Evolutionary conservation across 345 rosid species (phyloP).

Genomic region (Melaleuca quinquenervia): DNA sequence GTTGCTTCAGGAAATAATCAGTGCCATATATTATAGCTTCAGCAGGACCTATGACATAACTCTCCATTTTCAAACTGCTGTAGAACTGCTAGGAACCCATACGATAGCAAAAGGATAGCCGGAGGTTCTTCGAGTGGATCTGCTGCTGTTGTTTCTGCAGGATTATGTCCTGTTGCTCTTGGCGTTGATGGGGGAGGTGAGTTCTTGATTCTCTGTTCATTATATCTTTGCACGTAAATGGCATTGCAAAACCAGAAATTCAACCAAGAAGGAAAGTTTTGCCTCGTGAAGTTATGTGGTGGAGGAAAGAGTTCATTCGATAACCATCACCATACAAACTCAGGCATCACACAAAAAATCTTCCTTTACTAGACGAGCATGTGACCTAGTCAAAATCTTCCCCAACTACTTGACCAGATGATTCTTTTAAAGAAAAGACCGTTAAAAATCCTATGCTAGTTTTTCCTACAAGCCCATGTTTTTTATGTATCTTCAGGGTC

Average conservation of each 20-base stretch:
- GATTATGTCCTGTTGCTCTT: constrained; percentile 66
- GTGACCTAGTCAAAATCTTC: background rate
- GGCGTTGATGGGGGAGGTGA: constrained; percentile 87
- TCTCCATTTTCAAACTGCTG: background rate
- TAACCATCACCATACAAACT: background rate
- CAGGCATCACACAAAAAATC: background rate
- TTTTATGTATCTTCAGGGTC: constrained; percentile 33
- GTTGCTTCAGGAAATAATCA: background rate
- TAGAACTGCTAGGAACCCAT: constrained; percentile 58
- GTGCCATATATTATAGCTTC: background rate
- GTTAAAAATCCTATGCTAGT: background rate
- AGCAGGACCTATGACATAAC: background rate
- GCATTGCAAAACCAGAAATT: background rate
- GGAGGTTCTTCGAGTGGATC: constrained; percentile 83
- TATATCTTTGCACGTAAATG: background rate
- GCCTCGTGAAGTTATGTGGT: background rate
- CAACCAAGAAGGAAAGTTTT: background rate
- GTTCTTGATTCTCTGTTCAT: background rate
- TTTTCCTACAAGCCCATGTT: background rate
- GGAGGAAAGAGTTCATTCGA: background rate
- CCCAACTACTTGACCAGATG: background rate
- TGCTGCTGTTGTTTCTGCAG: constrained; percentile 69
- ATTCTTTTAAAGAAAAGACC: background rate
- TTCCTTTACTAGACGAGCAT: background rate
- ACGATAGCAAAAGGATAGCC: constrained; percentile 24